Percentiles rank a stretch among this genome's conserved stretches.
These are phyloP conservation scores for Cutaneotrichosporon sp. DNA, from an alignment of 1,284 basidiomycete species.

Conservation along the genomic window DNA sequence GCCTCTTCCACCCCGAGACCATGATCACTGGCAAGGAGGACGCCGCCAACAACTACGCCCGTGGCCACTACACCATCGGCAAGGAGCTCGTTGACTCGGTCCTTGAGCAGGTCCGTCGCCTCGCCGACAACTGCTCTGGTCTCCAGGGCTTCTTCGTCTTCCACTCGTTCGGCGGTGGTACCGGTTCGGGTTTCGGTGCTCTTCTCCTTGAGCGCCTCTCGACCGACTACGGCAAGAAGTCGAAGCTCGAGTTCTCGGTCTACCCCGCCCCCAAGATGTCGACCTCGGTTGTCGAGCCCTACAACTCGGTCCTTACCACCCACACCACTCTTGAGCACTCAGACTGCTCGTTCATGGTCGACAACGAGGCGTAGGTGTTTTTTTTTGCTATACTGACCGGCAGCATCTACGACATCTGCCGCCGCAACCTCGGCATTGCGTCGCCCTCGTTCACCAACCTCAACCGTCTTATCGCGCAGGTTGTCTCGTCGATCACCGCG, in stretches of 20 bases:
- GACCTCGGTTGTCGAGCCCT: slow-evolving; percentile 97
- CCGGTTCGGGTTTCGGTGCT: slow-evolving; percentile 98
- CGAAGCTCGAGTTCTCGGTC: slow-evolving; percentile 98
- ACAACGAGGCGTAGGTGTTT: slow-evolving; percentile 74
- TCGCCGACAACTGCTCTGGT: slow-evolving; percentile 96
- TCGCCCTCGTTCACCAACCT: slow-evolving; percentile 92
- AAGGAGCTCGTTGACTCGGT: slow-evolving; percentile 88
- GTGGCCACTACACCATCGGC: slow-evolving; percentile 96
- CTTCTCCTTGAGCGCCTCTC: slow-evolving; percentile 94
- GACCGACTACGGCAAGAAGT: slow-evolving; percentile 98
- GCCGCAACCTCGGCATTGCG: slow-evolving; percentile 82
- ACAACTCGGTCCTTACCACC: slow-evolving; percentile 98
- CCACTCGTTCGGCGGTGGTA: slow-evolving; percentile 99
- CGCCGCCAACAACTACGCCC: slow-evolving; percentile 98
- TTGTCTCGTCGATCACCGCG: slow-evolving; percentile 96
- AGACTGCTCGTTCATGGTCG: slow-evolving; percentile 99
- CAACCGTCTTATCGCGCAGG: slow-evolving; percentile 95
- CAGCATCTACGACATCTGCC: slow-evolving; percentile 97
- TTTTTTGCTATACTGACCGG: slow-evolving; percentile 13
- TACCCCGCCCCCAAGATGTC: slow-evolving; percentile 94
- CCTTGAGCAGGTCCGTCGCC: slow-evolving; percentile 92
- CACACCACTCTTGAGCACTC: slow-evolving; percentile 99
- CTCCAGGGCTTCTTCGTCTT: slow-evolving; percentile 99
- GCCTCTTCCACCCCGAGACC: slow-evolving; percentile 98
- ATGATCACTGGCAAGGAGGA: slow-evolving; percentile 99